Base-by-base conservation (phyloP, 495 filamentous ascomycete genomes). In the Neurospora hispaniola region DNA sequence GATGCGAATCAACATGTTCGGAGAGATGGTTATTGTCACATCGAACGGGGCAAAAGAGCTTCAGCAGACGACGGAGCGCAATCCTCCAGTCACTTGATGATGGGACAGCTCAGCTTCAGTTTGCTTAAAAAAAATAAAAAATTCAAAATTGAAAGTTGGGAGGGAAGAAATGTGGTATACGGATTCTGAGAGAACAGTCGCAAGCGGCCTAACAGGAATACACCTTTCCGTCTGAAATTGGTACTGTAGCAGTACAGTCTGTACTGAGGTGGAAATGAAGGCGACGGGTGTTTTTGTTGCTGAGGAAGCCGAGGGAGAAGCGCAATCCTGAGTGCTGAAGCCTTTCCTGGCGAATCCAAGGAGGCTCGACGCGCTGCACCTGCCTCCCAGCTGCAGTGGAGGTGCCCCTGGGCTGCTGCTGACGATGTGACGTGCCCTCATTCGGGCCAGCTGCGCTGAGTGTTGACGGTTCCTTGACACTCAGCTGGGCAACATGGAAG, bases 1-100 rank as follows among this genome's bases (percentile, higher is more conserved):
- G 39, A 74, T 77, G 75, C 79, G 78, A 78, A 72, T 73, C 75
- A 79, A 78, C 79, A 80, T 80, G 73, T 80, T 80, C 79, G 79
- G 69, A 75, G 72, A 71, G 69, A n/a, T 43, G 66, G 39, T 39
- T 39, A 70, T 48, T 70, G 74, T 77, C 74, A 77, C 79, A 80
- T 78, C 70, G 75, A 75, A 66, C 44, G 42, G 71, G 54, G 54
- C 54, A 31, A 62, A 54, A 20, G 11, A 12, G 71, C 42, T 43
- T 72, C 42, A 31, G 54, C 27, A 66, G 54, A 66, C 54, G 14
- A 66, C 54, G 27, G 27, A 66, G 27, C 27, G 27, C 54, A 38
- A 9, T 31, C 14, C 31, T 35, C 27, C 54, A 66, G 27, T 66
- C 27, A 66, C 54, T 66, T 66, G 27, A 27, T 38, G 54, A 16